Conservation (phyloP, 139 green algal genomes). For the Volvox africanus region DNA sequence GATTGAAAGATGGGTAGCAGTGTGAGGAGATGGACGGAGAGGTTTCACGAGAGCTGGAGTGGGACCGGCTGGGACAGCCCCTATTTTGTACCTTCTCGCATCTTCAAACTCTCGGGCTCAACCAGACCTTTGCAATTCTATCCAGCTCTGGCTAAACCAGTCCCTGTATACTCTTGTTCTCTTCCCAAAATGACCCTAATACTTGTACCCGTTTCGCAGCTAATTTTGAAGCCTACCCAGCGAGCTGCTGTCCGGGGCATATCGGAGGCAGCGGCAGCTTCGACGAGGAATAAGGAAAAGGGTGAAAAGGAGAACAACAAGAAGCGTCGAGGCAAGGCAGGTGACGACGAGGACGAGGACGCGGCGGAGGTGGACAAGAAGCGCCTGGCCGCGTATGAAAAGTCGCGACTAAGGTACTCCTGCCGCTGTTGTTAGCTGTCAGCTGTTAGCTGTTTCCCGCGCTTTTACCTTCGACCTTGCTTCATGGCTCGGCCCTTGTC, state of each 20-base stretch:
- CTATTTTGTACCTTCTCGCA: no score
- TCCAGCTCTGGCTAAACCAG: not conserved
- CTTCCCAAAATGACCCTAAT: not conserved
- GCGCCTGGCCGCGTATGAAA: constrained; percentile 88
- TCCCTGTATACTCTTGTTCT: not conserved
- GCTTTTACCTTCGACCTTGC: not conserved
- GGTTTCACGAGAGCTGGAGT: no score
- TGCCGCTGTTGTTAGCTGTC: no score
- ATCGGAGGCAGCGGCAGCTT: not conserved
- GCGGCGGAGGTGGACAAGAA: constrained; percentile 69
- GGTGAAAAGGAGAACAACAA: not conserved
- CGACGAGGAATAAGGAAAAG: not conserved
- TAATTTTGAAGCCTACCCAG: constrained; percentile 17
- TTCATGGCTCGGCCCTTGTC: not conserved
- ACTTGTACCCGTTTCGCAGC: not conserved
- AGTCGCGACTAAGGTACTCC: constrained; percentile 74
- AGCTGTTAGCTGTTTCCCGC: not conserved
- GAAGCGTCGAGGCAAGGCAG: constrained; percentile 18
- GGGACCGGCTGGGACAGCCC: no score
- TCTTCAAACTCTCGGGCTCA: no score
- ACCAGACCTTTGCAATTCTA: no score
- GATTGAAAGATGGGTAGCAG: no score
- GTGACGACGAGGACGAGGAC: constrained; percentile 48
- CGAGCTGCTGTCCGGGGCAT: not conserved
- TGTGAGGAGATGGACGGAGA: no score